phyloP scores from a whole-genome alignment of 2,329 filamentous ascomycete genomes.

The Trichophaea hybrida region DNA sequence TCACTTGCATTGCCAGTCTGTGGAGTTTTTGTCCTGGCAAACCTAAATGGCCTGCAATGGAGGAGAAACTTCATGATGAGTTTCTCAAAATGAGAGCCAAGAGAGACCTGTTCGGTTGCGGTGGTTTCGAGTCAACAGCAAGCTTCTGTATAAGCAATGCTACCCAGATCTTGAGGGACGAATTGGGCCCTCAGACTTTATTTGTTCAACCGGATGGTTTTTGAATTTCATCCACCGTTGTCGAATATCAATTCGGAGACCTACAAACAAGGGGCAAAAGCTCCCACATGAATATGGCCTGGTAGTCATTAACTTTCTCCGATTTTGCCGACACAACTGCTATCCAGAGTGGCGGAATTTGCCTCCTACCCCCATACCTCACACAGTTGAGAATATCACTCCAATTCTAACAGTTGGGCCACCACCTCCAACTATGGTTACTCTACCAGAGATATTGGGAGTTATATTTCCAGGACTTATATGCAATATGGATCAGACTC shows the following conservation, averaged over 20 bases:
- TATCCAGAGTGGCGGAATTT: neutral
- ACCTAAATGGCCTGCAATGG: too few relatives aligned
- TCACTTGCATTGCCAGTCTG: too few relatives aligned
- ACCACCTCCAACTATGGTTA: neutral
- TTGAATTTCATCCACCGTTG: neutral
- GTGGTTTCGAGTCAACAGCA: too few relatives aligned
- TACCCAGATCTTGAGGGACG: too few relatives aligned
- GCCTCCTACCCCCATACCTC: neutral
- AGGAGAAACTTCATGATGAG: too few relatives aligned
- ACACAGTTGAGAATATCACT: too few relatives aligned
- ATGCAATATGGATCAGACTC: slow-evolving; percentile 15
- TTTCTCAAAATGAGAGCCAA: too few relatives aligned
- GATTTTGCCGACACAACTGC: neutral
- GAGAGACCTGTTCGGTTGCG: too few relatives aligned
- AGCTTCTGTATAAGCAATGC: too few relatives aligned
- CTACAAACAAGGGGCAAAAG: neutral
- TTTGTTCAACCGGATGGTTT: too few relatives aligned
- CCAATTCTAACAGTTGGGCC: neutral
- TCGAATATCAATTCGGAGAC: neutral
- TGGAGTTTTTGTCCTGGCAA: too few relatives aligned
- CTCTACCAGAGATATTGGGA: neutral
- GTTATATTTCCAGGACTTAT: neutral
- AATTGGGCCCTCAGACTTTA: too few relatives aligned
- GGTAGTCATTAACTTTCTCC: neutral
- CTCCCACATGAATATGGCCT: neutral